Conservation (phyloP, 2,329 filamentous ascomycete species). For the Venturia aucupariae region DNA sequence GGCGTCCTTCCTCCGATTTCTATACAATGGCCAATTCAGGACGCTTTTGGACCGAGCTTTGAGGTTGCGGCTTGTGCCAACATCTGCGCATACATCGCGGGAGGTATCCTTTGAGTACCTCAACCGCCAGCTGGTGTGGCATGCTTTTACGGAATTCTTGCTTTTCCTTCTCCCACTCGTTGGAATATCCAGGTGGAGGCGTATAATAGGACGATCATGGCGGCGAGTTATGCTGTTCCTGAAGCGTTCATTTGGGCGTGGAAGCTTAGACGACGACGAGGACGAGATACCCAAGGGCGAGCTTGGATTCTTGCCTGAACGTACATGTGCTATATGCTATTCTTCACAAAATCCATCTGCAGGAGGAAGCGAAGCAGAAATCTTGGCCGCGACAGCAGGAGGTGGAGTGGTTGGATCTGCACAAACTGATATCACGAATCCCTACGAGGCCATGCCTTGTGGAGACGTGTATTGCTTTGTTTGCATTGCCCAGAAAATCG, state of each 20-base stretch:
- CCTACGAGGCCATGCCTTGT: conserved; percentile 84
- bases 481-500: conserved; percentile 81
- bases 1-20: conserved; percentile 78
- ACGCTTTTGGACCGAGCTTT: conserved; percentile 82
- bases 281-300: conserved; percentile 54
- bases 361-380: conserved; percentile 59
- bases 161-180: conserved; percentile 95
- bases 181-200: conserved; percentile 83
- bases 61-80: conserved; percentile 74
- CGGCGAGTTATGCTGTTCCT: conserved; percentile 40
- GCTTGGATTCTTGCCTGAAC: conserved; percentile 75
- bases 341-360: conserved; percentile 71
- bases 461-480: conserved; percentile 94
- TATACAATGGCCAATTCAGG: conserved; percentile 82
- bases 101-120: conserved; percentile 97
- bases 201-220: conserved; percentile 84
- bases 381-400: conserved; percentile 57
- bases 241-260: conserved; percentile 29
- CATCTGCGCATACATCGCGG: conserved; percentile 73
- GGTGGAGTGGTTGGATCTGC: conserved; percentile 78
- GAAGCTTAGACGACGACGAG: conserved; percentile 35
- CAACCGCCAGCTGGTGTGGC: conserved; percentile 96
- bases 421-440: conserved; percentile 90
- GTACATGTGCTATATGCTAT: conserved; percentile 96
- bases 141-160: conserved; percentile 99